Conservation (phyloP, 2,329 filamentous ascomycete species). For the Neofusicoccum parvum region DNA sequence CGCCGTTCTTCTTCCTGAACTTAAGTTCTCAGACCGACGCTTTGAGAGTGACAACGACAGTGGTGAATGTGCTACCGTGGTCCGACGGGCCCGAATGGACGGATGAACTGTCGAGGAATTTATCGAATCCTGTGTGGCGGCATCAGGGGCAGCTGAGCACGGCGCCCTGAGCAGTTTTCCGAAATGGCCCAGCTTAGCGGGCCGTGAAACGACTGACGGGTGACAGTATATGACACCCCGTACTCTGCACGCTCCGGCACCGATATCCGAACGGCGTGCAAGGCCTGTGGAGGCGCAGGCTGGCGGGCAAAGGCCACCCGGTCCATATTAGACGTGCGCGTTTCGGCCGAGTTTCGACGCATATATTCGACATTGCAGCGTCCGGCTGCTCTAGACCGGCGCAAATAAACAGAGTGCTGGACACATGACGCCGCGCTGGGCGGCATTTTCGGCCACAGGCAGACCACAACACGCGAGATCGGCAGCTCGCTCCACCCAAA, state of each 20-base stretch:
- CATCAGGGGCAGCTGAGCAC: background rate
- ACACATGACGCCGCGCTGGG: slow-evolving; percentile 10
- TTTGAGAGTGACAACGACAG: background rate
- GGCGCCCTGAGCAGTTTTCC: background rate
- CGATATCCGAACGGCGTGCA: no score
- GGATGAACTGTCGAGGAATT: background rate
- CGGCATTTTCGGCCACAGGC: slow-evolving; percentile 10
- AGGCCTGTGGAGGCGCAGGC: background rate
- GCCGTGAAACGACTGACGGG: no score
- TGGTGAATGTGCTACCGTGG: background rate
- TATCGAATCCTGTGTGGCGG: background rate
- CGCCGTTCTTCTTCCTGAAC: no score
- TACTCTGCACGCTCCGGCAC: no score
- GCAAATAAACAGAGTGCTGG: background rate
- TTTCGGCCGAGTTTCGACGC: slow-evolving; percentile 11
- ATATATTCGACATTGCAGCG: background rate
- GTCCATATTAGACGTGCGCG: background rate
- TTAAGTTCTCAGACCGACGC: no score
- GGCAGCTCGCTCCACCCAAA: slow-evolving; percentile 1
- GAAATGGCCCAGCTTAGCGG: background rate
- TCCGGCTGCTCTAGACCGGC: slow-evolving; percentile 2
- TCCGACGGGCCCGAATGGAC: background rate
- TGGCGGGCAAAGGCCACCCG: background rate
- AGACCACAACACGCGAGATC: slow-evolving; percentile 18
- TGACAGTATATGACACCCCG: no score